Evolutionary conservation across 192 early-diverging fungal species (phyloP).

Genomic region (Entomortierella chlamydospora): DNA sequence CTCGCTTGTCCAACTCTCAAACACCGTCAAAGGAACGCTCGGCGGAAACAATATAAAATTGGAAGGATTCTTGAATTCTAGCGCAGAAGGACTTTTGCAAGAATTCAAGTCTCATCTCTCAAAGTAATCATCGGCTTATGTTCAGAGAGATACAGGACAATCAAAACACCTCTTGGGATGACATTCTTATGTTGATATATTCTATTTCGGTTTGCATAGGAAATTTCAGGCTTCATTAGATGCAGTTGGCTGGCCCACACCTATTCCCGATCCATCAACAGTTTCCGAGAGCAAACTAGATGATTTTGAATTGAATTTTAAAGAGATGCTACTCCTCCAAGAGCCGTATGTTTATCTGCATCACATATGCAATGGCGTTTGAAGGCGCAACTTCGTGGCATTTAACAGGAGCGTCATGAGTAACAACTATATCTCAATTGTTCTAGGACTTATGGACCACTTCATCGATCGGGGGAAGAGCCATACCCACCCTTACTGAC

Average conservation of each 20-base stretch:
- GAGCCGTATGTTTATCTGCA: conserved; percentile 41
- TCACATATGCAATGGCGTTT: conserved; percentile 17
- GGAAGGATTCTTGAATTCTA: conserved; percentile 42
- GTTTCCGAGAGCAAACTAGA: conserved; percentile 24
- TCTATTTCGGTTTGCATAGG: conserved; percentile 13
- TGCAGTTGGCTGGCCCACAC: conserved; percentile 56
- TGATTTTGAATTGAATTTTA: conserved; percentile 47
- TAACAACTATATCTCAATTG: neutral
- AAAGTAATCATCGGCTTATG: conserved; percentile 41
- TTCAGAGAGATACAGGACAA: no score
- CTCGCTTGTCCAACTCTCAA: conserved; percentile 51
- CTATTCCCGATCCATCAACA: conserved; percentile 24
- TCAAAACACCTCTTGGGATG: no score
- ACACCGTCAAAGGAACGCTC: conserved; percentile 28
- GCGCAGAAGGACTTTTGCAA: conserved; percentile 53
- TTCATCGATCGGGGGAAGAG: conserved; percentile 24
- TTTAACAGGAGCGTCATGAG: no score
- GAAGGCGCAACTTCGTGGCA: neutral
- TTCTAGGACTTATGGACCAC: conserved; percentile 18
- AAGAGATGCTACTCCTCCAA: conserved; percentile 53
- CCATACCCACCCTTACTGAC: conserved; percentile 58
- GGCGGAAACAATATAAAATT: conserved; percentile 35
- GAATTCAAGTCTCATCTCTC: conserved; percentile 57
- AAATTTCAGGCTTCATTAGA: conserved; percentile 57
- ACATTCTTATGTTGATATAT: neutral